Percentiles rank a stretch among this genome's conserved stretches.
Conservation (phyloP, 2,329 filamentous ascomycete genomes). For the Cladosporium sp. region DNA sequence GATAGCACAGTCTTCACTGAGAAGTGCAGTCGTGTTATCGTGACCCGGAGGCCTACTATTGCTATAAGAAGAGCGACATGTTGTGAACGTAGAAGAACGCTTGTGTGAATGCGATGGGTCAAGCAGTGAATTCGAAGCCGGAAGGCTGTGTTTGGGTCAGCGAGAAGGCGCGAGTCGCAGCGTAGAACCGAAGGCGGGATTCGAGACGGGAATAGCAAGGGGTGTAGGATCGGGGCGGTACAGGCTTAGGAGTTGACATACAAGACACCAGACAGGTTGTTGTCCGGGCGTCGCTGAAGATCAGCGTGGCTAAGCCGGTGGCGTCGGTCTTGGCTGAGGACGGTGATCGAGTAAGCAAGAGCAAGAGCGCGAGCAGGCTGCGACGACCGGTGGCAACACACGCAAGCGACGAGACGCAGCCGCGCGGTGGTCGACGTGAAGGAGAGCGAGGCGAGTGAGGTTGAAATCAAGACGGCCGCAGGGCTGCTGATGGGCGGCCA, state of each 20-base stretch:
- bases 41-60: conserved; percentile 16
- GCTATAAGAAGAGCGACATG: conserved; percentile 16
- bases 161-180: not conserved
- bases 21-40: conserved; percentile 9
- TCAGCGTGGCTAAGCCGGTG: conserved; percentile 10
- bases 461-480: not conserved
- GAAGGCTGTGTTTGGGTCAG: not conserved
- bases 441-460: conserved; percentile 2
- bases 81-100: conserved; percentile 1
- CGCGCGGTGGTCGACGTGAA: not conserved
- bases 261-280: conserved; percentile 9
- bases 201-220: not conserved
- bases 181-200: not conserved
- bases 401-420: not conserved
- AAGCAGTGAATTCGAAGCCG: not conserved
- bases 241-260: conserved; percentile 8
- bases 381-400: not conserved
- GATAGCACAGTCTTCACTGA: conserved; percentile 2
- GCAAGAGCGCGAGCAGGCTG: not conserved
- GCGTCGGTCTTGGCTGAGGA: not conserved
- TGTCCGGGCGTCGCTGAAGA: conserved; percentile 8
- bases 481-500: conserved; percentile 6
- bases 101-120: conserved; percentile 1
- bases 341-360: conserved; percentile 9
- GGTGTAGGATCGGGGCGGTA: not conserved